A percentile compares a stretch with the other conserved stretches of the same genome.
Evolutionary conservation across 345 rosid genomes (phyloP).

Genomic region (Dipteronia sinensis): DNA sequence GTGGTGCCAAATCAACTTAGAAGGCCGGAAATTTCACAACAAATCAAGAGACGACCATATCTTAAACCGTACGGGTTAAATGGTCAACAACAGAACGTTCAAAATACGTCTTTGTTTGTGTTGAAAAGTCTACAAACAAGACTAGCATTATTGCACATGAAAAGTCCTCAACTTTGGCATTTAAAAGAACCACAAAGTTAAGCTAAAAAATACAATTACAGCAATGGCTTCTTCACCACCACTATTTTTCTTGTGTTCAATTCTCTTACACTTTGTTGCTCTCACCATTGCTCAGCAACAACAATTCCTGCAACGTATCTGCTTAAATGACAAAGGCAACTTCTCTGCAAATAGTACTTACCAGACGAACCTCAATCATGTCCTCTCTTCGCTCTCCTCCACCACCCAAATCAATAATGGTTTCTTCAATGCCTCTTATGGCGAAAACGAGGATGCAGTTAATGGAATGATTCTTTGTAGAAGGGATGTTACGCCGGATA

Average conservation of each 20-base stretch:
- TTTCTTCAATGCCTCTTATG: slow-evolving; percentile 32
- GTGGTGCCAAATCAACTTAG: too few species aligned
- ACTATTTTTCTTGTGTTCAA: background rate
- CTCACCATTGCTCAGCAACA: background rate
- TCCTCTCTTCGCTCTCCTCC: slow-evolving; percentile 37
- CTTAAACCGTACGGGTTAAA: background rate
- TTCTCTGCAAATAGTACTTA: slow-evolving; percentile 35
- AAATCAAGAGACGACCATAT: background rate
- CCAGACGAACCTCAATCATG: slow-evolving; percentile 33
- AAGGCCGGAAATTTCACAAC: too few species aligned
- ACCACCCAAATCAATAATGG: slow-evolving; percentile 17
- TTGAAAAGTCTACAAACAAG: background rate
- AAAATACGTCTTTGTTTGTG: background rate
- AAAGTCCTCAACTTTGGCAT: background rate
- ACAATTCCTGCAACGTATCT: background rate
- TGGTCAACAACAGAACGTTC: background rate
- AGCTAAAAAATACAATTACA: background rate
- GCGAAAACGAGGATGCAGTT: slow-evolving; percentile 30
- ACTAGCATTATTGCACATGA: background rate
- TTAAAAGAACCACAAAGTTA: background rate
- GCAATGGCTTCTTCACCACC: background rate
- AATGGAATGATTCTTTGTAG: slow-evolving; percentile 40
- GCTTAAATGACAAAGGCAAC: slow-evolving; percentile 37
- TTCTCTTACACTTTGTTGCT: background rate
- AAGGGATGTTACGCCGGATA: slow-evolving; percentile 39